Percentiles rank a stretch among this genome's conserved stretches.
These are phyloP conservation scores for Lactarius trivialis DNA, from an alignment of 768 basidiomycete species.

Conservation along the genomic window DNA sequence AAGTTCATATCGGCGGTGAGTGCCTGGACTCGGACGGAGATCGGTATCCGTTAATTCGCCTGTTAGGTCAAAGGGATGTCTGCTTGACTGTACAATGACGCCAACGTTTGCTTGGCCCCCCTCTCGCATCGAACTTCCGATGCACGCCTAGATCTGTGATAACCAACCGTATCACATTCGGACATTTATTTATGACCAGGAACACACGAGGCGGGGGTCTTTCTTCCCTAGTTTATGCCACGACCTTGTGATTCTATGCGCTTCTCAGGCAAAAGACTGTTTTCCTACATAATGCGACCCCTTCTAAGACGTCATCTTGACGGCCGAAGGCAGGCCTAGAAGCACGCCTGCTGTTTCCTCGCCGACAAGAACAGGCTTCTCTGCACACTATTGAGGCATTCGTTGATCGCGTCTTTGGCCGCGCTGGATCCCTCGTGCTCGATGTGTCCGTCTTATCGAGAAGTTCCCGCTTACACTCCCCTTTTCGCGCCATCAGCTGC, in stretches of 20 bases:
- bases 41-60: not conserved
- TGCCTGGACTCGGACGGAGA: not conserved
- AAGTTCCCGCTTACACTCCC: not conserved
- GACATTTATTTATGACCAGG: not conserved
- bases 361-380: not conserved
- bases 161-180: not conserved
- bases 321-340: not conserved
- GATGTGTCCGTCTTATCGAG: not conserved
- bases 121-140: not conserved
- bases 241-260: not conserved
- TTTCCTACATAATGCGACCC: not conserved
- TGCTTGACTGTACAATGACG: not conserved
- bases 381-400: not conserved
- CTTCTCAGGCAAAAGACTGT: not conserved
- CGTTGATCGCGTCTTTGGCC: not conserved
- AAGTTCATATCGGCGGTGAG: conserved; percentile 7
- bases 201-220: not conserved
- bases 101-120: not conserved
- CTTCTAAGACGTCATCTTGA: conserved; percentile 1
- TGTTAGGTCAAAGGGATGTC: not conserved
- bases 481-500: not conserved
- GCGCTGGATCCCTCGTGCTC: not conserved
- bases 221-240: not conserved
- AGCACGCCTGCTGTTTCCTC: not conserved
- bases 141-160: not conserved